Percentiles rank a stretch among this genome's conserved stretches.
Evolutionary conservation across 2,329 filamentous ascomycete genomes (phyloP).

Genomic region (Phaeosphaeriaceae sp.): DNA sequence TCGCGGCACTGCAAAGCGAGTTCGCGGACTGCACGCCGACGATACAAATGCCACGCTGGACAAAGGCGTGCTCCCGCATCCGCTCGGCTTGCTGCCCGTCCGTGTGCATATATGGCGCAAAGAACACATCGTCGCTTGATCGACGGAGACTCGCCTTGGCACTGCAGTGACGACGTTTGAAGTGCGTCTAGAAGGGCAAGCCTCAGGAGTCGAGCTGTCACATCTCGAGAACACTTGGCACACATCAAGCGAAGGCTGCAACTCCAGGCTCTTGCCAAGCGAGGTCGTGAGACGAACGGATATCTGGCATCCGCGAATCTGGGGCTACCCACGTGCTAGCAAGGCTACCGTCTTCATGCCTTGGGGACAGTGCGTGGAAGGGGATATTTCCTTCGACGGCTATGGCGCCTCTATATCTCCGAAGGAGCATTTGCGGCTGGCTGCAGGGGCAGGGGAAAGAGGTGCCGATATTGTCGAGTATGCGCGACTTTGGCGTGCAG

Average conservation of each 20-base stretch:
- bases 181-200: background rate
- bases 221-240: background rate
- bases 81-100: background rate
- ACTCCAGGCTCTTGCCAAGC: background rate
- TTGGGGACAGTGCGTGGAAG: background rate
- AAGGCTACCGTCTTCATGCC: background rate
- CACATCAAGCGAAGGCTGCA: background rate
- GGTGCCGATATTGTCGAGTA: background rate
- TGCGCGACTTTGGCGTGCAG: background rate
- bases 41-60: background rate
- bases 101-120: background rate
- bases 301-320: background rate
- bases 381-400: background rate
- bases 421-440: background rate
- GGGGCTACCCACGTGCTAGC: background rate
- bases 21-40: no score
- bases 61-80: background rate
- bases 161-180: background rate
- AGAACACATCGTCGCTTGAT: background rate
- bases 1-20: background rate
- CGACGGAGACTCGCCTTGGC: background rate
- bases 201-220: background rate
- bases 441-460: background rate
- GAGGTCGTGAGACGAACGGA: background rate
- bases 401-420: background rate